Percentiles rank a stretch among this genome's conserved stretches.
Evolutionary conservation across 495 filamentous ascomycete species (phyloP).

Genomic region (Umbilicaria muhlenbergii): DNA sequence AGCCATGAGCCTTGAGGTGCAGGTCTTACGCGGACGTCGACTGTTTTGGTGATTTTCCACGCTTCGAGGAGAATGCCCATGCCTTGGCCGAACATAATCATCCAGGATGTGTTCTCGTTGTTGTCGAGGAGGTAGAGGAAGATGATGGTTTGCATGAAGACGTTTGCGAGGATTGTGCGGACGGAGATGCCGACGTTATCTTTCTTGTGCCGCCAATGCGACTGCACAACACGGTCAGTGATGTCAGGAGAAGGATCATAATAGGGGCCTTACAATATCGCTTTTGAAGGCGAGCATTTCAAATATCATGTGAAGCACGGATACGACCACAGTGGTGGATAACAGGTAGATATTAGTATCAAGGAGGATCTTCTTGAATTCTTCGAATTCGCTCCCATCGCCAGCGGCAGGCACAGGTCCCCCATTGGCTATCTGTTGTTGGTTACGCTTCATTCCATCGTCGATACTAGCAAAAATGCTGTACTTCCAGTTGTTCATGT

Average conservation of each 20-base stretch:
- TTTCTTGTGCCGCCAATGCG: slow-evolving; percentile 98
- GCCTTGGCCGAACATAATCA: slow-evolving; percentile 90
- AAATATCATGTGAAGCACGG: slow-evolving; percentile 83
- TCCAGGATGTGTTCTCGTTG: slow-evolving; percentile 94
- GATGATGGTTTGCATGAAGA: slow-evolving; percentile 93
- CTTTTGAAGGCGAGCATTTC: slow-evolving; percentile 94
- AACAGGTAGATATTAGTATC: slow-evolving; percentile 91
- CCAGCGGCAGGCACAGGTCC: slow-evolving; percentile 46
- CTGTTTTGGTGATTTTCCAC: slow-evolving; percentile 97
- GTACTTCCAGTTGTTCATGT: slow-evolving; percentile 84
- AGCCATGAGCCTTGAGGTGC: slow-evolving; percentile 48
- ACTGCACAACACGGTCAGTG: slow-evolving; percentile 16
- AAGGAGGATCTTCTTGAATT: slow-evolving; percentile 85
- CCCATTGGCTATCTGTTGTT: slow-evolving; percentile 52
- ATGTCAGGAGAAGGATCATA: not conserved
- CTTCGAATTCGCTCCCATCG: slow-evolving; percentile 77
- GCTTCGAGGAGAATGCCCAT: slow-evolving; percentile 88
- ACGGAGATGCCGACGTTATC: slow-evolving; percentile 93
- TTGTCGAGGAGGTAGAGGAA: slow-evolving; percentile 98
- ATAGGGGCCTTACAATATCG: slow-evolving; percentile 51
- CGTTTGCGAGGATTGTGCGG: slow-evolving; percentile 89
- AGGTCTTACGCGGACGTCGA: slow-evolving; percentile 71
- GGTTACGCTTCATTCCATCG: slow-evolving; percentile 66
- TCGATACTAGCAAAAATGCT: slow-evolving; percentile 70
- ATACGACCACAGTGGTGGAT: slow-evolving; percentile 67